Evolutionary conservation across 2,329 filamentous ascomycete genomes (phyloP).

Genomic region (Apiospora hydei): DNA sequence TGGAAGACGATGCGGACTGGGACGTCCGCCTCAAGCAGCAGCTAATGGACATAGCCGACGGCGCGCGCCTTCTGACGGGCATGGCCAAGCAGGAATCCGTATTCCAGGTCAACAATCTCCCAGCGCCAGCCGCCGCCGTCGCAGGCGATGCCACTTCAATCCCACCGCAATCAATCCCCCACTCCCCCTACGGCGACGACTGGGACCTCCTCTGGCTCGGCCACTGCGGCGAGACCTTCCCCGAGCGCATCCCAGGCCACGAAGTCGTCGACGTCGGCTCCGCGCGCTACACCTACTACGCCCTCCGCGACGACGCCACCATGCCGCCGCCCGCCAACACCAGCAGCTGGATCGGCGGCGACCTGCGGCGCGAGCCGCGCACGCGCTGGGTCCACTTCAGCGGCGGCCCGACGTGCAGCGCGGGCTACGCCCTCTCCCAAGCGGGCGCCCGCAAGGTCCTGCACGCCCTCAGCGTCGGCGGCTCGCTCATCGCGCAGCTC

Average conservation of each 20-base stretch:
- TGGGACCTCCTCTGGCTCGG: slow-evolving; percentile 50
- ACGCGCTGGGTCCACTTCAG: slow-evolving; percentile 32
- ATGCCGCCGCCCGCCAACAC: slow-evolving; percentile 23
- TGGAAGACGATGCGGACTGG: slow-evolving; percentile 52
- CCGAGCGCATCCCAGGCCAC: slow-evolving; percentile 29
- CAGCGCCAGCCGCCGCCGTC: no score
- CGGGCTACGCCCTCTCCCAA: slow-evolving; percentile 29
- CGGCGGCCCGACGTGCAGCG: slow-evolving; percentile 30
- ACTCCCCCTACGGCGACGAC: slow-evolving; percentile 34
- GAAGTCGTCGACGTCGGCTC: slow-evolving; percentile 26
- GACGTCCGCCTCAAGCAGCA: slow-evolving; percentile 46
- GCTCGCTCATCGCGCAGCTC: slow-evolving; percentile 29
- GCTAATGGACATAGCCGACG: slow-evolving; percentile 41
- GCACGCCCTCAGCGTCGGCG: slow-evolving; percentile 28
- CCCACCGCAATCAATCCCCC: neutral
- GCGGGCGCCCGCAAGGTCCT: slow-evolving; percentile 28
- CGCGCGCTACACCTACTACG: slow-evolving; percentile 30
- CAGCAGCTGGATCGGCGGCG: slow-evolving; percentile 27
- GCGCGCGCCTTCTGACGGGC: slow-evolving; percentile 39
- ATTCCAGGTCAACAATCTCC: slow-evolving; percentile 7
- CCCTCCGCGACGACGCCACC: slow-evolving; percentile 27
- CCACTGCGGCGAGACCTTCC: slow-evolving; percentile 43
- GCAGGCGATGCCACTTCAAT: neutral
- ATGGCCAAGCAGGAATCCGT: slow-evolving; percentile 11
- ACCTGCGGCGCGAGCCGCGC: slow-evolving; percentile 24